Evolutionary conservation across 2,329 filamentous ascomycete species (phyloP), one percentile per base, ranked within the genome.

Genomic region (Cryphonectria japonica): DNA sequence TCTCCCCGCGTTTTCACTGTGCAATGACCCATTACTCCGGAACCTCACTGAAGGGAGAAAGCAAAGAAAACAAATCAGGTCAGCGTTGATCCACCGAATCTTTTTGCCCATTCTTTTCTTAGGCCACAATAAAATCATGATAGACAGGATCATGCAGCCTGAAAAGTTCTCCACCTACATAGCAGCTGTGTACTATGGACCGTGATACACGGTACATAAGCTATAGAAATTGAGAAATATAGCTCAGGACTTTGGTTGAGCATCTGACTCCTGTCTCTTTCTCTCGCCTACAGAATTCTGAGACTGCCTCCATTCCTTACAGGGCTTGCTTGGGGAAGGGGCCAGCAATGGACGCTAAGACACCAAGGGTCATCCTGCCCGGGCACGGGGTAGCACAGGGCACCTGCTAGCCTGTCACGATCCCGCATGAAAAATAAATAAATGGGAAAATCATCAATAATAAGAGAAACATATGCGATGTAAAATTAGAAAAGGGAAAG

Each of bases 341-440:
- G 16, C 32, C 39, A 37, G 60, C 60, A n/a, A 4, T 63, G 22
- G 22, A 8, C 16, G 32, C 22, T 63, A n/a, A 29, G 6, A 13
- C 14, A n/a, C 37, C 43, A 64, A 52, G 71, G 71, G 62, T 72
- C 71, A 72, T 61, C 52, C 43, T 61, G 63, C 11, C 16, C 62
- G 9, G 14, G 37, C 37, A 64, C 37, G 34, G 61, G 41, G 37
- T 22, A 22, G 66, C 69, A 71, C 71, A 69, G 69, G 69, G 43
- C 71, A 59, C 50, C 3, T 3, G 14, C 46, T 39, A 66, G 61
- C 62, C 68, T 57, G 68, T 68, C 68, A 68, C 60, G 71, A 41
- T 32, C 63, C 43, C 43, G 63, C 63, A 52, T 50, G 41, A 32
- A 46, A 46, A 14, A 39, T 32, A 29, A 64, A 41, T 19, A 13